Evolutionary conservation across 139 green algal species (phyloP), one percentile per base, ranked within the genome.

Genomic region (Coelastrella sp.): DNA sequence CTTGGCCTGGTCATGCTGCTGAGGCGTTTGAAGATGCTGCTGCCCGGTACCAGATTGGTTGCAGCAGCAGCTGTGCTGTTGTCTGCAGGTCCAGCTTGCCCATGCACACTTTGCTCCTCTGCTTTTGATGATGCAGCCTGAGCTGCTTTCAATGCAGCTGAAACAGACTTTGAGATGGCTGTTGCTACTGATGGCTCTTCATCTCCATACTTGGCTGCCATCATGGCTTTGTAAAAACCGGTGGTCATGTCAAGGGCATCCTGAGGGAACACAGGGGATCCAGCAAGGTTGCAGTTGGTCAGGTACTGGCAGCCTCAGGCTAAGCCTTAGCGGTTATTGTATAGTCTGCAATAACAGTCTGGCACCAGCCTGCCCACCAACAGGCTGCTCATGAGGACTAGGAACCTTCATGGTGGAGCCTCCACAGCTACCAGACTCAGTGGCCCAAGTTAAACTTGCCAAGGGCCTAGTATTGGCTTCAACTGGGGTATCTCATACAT

Each of bases 201-300:
- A 25, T 88, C 84, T 35, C 84, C 84, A 57, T 81, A 49, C 20
- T 81, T 88, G 19, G 84, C 66, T 11, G 84, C 84, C 68, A 58
- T 49, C 35, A 88, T 19, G 20, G 84, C 66, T 22, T 88, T 70
- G 58, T 68, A 12, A 1, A 88, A 57, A 56, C 20, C 56, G 22
- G 24, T 19, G 49, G 22, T 70, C 6, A 88, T 75, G 68, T 80
- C 68, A 4, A 66, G 8, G 27, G 84, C 84, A 57, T 88, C 84
- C 63, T 78, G 35, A 49, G 35, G 35, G 1, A 49, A 49, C 35
- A 49, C 35, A 49, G 35, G 3, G 35, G 3, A 49, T 3, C 35
- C 35, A 49, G 35, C 35, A 49, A 49, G 35, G 35, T 49, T 49
- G 35, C 35, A 49, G 3, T 49, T 49, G 35, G 35, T 49, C 35